Evolutionary conservation across 176 grass and related monocot species (phyloP).

Genomic region (Triticum monococcum): DNA sequence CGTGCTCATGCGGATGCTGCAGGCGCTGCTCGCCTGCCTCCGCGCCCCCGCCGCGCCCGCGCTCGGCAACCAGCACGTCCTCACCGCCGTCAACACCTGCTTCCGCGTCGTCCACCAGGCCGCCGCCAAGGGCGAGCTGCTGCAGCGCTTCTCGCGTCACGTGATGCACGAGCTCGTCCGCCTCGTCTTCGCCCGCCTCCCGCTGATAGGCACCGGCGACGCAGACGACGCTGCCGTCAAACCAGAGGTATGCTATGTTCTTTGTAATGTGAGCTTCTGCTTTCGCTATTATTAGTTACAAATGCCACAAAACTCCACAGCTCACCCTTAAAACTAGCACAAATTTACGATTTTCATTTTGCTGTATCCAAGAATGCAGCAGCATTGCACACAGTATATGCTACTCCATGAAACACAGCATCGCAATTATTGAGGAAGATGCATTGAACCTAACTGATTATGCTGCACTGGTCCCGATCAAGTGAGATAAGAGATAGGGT

Average conservation of each 20-base stretch:
- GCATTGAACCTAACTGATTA: neutral
- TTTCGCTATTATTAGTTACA: constrained; percentile 33
- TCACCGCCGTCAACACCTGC: constrained; percentile 87
- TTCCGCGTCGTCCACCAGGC: constrained; percentile 93
- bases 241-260: constrained; percentile 53
- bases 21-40: constrained; percentile 78
- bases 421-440: neutral
- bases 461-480: neutral
- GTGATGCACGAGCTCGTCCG: constrained; percentile 78
- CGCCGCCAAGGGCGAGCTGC: constrained; percentile 61
- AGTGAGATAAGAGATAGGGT: neutral
- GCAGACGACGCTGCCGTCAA: constrained; percentile 31
- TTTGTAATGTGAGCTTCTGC: neutral
- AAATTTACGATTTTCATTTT: neutral
- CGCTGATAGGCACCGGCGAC: constrained; percentile 29
- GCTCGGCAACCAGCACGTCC: constrained; percentile 87
- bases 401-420: neutral
- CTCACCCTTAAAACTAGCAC: neutral
- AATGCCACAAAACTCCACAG: neutral
- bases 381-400: neutral
- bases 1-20: constrained; percentile 82
- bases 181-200: constrained; percentile 60
- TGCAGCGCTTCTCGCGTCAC: constrained; percentile 81
- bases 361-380: neutral
- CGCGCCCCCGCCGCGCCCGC: constrained; percentile 48